A percentile compares a stretch with the other conserved stretches of the same genome.
Conservation (phyloP, 164 flowering plant genomes). For the Cinnamomum chago region DNA sequence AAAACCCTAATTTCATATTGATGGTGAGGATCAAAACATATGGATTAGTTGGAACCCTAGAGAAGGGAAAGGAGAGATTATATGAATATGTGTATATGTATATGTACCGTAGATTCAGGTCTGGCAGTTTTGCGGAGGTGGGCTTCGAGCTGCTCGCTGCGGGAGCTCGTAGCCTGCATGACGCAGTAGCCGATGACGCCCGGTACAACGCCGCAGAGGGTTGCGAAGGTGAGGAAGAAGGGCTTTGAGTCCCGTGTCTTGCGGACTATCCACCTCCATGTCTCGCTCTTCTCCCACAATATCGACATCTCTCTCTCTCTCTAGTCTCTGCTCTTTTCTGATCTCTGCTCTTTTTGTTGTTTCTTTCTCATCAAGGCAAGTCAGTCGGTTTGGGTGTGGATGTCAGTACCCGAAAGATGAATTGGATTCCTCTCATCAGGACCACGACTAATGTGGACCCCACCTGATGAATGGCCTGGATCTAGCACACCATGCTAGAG, state of each 20-base stretch:
- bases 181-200: conserved; percentile 78
- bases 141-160: conserved; percentile 71
- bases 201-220: conserved; percentile 83
- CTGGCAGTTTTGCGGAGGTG: conserved; percentile 69
- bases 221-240: conserved; percentile 83
- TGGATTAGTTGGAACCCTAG: not conserved
- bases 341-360: not conserved
- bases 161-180: conserved; percentile 73
- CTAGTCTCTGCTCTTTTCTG: conserved; percentile 7
- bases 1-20: not conserved
- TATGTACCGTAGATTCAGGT: conserved; percentile 63
- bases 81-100: not conserved
- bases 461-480: not conserved
- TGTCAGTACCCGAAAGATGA: not conserved
- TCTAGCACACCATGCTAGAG: not conserved
- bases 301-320: conserved; percentile 36
- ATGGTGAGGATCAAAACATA: not conserved
- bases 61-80: no score
- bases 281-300: conserved; percentile 72
- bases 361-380: not conserved
- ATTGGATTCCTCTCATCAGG: no score
- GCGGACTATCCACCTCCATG: conserved; percentile 83
- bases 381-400: not conserved
- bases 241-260: conserved; percentile 80
- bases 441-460: no score